Conservation (phyloP, 768 basidiomycete species). For the Pleurotus platypus region DNA sequence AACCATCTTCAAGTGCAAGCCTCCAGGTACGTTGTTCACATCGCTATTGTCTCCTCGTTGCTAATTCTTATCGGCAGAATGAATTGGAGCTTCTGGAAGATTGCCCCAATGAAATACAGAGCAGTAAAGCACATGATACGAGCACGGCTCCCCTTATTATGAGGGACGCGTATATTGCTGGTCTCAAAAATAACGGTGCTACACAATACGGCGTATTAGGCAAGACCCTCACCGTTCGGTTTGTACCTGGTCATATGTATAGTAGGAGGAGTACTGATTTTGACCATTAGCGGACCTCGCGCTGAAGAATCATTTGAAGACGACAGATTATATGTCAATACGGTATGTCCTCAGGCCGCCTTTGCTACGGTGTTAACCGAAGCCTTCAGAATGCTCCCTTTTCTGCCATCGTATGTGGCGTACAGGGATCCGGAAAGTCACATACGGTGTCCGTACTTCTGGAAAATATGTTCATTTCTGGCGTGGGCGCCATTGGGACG, state of each 20-base stretch:
- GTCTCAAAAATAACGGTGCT: constrained; percentile 24
- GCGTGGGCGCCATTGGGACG: constrained; percentile 43
- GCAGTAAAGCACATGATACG: constrained; percentile 27
- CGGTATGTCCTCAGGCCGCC: constrained; percentile 32
- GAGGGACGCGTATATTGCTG: constrained; percentile 40
- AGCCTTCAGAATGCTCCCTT: constrained; percentile 61
- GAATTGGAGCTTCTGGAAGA: constrained; percentile 15
- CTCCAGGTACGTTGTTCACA: no score
- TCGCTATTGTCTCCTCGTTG: no score
- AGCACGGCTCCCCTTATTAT: constrained; percentile 50
- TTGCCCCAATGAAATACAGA: background rate
- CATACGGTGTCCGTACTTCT: constrained; percentile 68
- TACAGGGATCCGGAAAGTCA: constrained; percentile 73
- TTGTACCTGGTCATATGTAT: background rate
- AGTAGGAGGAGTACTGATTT: background rate
- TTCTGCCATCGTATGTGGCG: constrained; percentile 73
- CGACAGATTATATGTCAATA: constrained; percentile 63
- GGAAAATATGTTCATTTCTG: constrained; percentile 66
- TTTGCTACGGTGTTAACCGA: background rate
- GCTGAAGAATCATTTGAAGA: constrained; percentile 32
- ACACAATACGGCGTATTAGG: constrained; percentile 68
- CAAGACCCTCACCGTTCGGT: constrained; percentile 42
- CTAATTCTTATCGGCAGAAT: background rate
- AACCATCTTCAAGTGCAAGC: no score
- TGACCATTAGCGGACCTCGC: constrained; percentile 28